Conservation (phyloP, 805 yeast species). For the Schizosaccharomyces pombe region ASM294v3 CU329670.1:4359001-4359500, state of each 20-base stretch:
- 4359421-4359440: neutral
- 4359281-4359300: conserved; percentile 5
- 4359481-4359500: neutral
- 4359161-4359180: conserved; percentile 3
- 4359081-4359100: conserved; percentile 5
- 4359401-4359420: neutral
- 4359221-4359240: conserved; percentile 5
- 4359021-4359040: neutral
- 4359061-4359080: neutral
- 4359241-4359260: neutral
- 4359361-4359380: neutral
- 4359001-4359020: neutral
- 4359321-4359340: conserved; percentile 3
- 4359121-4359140: conserved; percentile 4
- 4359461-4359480: neutral
- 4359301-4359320: conserved; percentile 5
- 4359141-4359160: neutral
- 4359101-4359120: neutral
- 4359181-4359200: neutral
- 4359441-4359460: neutral
- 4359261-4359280: neutral
- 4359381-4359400: conserved; percentile 2
- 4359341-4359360: conserved; percentile 6
- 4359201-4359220: conserved; percentile 1
- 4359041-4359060: neutral